Conservation (phyloP, 495 filamentous ascomycete species). For the Pseudevernia furfuracea region DNA sequence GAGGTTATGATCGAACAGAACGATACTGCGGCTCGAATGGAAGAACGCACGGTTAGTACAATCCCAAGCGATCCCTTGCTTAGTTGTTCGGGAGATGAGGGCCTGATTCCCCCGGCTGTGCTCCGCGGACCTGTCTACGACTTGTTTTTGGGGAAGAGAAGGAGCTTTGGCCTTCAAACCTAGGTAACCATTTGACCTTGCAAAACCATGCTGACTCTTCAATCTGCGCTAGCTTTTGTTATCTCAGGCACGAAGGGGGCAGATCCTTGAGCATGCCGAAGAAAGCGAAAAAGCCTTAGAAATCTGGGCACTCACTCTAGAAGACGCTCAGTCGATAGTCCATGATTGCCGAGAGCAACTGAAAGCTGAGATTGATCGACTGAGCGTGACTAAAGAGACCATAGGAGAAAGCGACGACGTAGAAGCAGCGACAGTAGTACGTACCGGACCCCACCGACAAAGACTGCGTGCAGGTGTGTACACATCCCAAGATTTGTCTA, state of each 20-base stretch:
- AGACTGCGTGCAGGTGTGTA: slow-evolving; percentile 45
- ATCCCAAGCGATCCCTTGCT: neutral
- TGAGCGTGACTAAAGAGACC: slow-evolving; percentile 19
- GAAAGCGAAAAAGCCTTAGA: slow-evolving; percentile 50
- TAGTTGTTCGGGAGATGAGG: neutral
- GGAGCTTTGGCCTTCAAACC: too few relatives aligned
- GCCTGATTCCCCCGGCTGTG: slow-evolving; percentile 7
- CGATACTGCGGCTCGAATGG: slow-evolving; percentile 50
- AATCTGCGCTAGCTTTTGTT: slow-evolving; percentile 37
- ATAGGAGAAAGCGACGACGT: slow-evolving; percentile 34
- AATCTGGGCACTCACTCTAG: slow-evolving; percentile 57
- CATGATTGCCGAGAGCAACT: slow-evolving; percentile 57
- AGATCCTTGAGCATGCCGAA: slow-evolving; percentile 61
- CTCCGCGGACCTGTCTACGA: neutral
- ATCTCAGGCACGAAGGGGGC: slow-evolving; percentile 58
- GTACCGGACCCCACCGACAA: slow-evolving; percentile 52
- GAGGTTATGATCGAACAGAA: slow-evolving; percentile 84
- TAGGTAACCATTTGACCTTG: neutral
- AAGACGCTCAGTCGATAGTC: slow-evolving; percentile 50
- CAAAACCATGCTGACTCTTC: neutral
- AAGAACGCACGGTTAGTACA: slow-evolving; percentile 46
- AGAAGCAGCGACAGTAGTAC: slow-evolving; percentile 40
- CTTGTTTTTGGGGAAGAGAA: too few relatives aligned
- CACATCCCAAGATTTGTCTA: neutral
- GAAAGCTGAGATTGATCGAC: slow-evolving; percentile 38